Evolutionary conservation across 352 stramenopile species (phyloP).

Genomic region (Pythium aristosporum): DNA sequence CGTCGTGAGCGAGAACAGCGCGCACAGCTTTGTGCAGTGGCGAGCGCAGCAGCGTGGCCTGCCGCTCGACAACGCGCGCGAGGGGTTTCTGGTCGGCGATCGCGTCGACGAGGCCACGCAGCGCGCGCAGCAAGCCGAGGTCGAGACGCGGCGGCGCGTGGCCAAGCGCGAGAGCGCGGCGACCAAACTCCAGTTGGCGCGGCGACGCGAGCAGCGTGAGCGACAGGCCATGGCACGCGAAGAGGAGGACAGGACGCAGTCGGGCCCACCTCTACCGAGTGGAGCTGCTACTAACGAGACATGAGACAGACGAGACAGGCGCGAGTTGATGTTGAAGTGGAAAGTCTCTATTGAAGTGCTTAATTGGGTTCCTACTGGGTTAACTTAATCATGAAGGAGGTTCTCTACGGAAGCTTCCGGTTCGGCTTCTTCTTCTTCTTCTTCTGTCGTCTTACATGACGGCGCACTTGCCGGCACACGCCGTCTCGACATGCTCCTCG

Average conservation of each 20-base stretch:
- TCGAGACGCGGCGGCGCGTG: conserved; percentile 40
- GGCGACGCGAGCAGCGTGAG: conserved; percentile 19
- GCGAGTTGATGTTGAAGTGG: background rate
- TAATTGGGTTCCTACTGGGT: too few relatives aligned
- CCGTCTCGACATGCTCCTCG: conserved; percentile 39
- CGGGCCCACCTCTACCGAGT: background rate
- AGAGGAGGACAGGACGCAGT: background rate
- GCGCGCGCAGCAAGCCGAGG: conserved; percentile 31
- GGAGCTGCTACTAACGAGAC: too few relatives aligned
- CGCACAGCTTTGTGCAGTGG: conserved; percentile 32
- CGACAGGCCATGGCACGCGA: conserved; percentile 23
- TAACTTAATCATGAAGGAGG: too few relatives aligned
- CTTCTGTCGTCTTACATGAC: conserved; percentile 42
- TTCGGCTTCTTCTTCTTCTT: too few relatives aligned
- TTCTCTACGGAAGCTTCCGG: too few relatives aligned
- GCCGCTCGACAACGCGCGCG: conserved; percentile 44
- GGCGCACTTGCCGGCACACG: conserved; percentile 45
- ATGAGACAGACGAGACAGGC: background rate
- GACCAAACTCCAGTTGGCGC: conserved; percentile 34
- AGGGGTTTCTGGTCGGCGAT: conserved; percentile 63
- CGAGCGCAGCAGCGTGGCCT: conserved; percentile 56
- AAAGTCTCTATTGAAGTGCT: background rate
- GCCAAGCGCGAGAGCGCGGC: conserved; percentile 42
- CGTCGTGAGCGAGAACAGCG: conserved; percentile 51
- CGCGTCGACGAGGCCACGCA: conserved; percentile 28